phyloP scores from a whole-genome alignment of 257 asterid species.

The Ajuga chamaepitys region DNA sequence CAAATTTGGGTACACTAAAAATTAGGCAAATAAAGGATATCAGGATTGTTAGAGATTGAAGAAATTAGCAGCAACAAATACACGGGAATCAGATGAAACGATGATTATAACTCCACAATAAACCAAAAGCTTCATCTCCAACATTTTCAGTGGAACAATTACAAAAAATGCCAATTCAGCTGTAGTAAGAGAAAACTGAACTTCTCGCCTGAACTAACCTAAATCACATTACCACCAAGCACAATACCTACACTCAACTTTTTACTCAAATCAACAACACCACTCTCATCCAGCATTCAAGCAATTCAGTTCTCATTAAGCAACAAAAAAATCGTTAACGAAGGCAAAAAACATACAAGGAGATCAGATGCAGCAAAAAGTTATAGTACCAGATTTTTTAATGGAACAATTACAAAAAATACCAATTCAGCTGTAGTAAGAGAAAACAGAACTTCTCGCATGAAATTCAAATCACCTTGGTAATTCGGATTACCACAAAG shows the following conservation, averaged over 20 bases:
- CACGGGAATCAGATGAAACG: background rate
- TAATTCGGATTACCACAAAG: conserved; percentile 2
- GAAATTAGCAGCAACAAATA: conserved; percentile 8
- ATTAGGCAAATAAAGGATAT: background rate
- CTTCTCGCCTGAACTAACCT: background rate
- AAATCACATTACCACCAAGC: conserved; percentile 11
- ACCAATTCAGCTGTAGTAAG: background rate
- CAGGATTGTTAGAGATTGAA: background rate
- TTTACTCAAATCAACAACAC: conserved; percentile 9
- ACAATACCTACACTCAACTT: background rate
- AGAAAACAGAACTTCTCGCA: background rate
- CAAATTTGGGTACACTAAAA: background rate
- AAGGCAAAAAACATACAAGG: conserved; percentile 2
- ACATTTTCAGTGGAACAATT: background rate
- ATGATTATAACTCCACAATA: background rate
- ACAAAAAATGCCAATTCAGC: background rate
- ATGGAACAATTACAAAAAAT: background rate
- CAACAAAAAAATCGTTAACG: no score
- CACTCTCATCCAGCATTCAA: conserved; percentile 8
- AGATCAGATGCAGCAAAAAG: conserved; percentile 12
- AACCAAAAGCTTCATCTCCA: background rate
- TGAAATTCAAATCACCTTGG: conserved; percentile 11
- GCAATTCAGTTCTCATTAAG: background rate
- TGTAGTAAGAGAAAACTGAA: background rate
- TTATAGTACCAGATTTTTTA: conserved; percentile 7